Evolutionary conservation across 306 rosid genomes (phyloP), one percentile per base, ranked within the genome.

Genomic region (Argentina anserina): DNA sequence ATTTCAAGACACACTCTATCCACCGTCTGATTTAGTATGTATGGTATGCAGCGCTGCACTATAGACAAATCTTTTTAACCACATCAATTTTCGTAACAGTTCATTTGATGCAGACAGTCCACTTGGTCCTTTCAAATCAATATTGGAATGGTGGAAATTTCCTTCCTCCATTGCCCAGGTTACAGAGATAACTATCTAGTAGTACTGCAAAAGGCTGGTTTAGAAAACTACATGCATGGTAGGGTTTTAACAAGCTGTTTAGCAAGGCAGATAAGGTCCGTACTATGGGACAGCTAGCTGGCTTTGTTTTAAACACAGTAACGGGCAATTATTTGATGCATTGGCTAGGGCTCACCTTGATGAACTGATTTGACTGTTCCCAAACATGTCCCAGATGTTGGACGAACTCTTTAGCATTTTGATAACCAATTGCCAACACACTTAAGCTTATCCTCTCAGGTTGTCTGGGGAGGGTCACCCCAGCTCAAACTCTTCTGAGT

Each of bases 361-460:
- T 69, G 68, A 68, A 50, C 25, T 36, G 79, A 59, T 73, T 72
- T 67, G 84, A 81, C 72, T 71, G 42, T 43, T 67, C 78, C 65
- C 76, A 72, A 59, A 42, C 78, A 79, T 46, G 78, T 46, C 75
- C 62, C 74, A 65, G 26, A 6, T 50, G 64, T 25, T 7, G 41
- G 75, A 23, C 52, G 33, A 18, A 52, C 70, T 33, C 29, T 65
- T 20, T 12, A 3, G 39, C 56, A 25, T 20, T 9, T 23, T 50
- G 37, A 41, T 25, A 7, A 45, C 82, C 74, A 67, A n/a, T 15
- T 55, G 33, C 53, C 41, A 42, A 77, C 62, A 39, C 15, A 26
- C 25, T 67, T 33, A 18, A 15, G 15, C 70, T 80, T 66, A 72
- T 81, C 76, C 78, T 64, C 23, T 52, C 36, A 72, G 71, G 78